phyloP scores from a whole-genome alignment of 2,329 filamentous ascomycete species.

The Didymella segeticola region DNA sequence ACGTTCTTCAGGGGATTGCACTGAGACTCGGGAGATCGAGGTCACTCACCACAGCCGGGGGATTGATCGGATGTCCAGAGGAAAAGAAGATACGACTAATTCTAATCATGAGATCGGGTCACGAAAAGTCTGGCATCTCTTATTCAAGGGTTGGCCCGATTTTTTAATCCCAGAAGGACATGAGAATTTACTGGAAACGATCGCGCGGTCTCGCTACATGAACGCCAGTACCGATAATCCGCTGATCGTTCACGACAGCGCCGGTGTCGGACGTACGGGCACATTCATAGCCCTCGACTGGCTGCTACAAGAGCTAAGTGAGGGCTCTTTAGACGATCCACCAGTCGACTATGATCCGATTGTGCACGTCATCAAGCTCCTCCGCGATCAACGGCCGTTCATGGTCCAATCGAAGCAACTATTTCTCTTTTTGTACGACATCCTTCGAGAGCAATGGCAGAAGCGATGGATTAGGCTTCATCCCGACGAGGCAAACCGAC shows the following conservation, averaged over 20 bases:
- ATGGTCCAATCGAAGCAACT: conserved; percentile 95
- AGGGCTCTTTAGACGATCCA: conserved; percentile 67
- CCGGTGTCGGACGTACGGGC: conserved; percentile 90
- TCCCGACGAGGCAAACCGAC: conserved; percentile 42
- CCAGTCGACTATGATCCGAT: conserved; percentile 69
- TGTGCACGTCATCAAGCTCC: conserved; percentile 76
- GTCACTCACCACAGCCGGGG: conserved; percentile 64
- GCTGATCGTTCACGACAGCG: conserved; percentile 75
- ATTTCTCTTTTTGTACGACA: conserved; percentile 87
- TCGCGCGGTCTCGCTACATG: conserved; percentile 69
- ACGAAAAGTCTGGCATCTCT: conserved; percentile 79
- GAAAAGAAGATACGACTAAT: too few species aligned
- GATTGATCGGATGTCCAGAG: too few species aligned
- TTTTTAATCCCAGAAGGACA: conserved; percentile 78
- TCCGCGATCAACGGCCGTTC: conserved; percentile 86
- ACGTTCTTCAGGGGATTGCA: conserved; percentile 62
- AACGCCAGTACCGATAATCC: conserved; percentile 62
- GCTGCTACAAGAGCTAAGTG: conserved; percentile 79
- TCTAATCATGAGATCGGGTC: too few species aligned
- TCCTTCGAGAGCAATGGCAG: conserved; percentile 76
- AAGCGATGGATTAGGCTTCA: conserved; percentile 53
- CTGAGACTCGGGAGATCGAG: conserved; percentile 76
- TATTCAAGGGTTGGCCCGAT: conserved; percentile 90
- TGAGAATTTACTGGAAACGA: conserved; percentile 73
- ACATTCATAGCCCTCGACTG: conserved; percentile 98